Evolutionary conservation across 2,329 filamentous ascomycete species (phyloP).

Genomic region (Fusarium setosum): DNA sequence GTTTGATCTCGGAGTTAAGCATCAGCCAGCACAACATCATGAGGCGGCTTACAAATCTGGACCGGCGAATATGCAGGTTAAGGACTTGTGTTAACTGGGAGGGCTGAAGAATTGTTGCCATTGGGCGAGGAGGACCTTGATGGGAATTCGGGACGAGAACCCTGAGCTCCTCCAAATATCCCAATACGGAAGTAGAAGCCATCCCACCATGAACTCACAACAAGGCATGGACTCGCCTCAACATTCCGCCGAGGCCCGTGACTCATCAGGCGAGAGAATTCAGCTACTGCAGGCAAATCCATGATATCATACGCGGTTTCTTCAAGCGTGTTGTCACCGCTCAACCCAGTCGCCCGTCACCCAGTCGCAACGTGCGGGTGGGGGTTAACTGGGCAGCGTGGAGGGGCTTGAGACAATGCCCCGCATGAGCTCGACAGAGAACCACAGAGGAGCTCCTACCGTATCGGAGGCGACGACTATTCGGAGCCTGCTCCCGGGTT

Average conservation of each 20-base stretch:
- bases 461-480: not conserved
- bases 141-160: too few relatives aligned
- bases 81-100: too few relatives aligned
- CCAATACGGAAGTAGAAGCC: too few relatives aligned
- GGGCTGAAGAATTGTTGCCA: too few relatives aligned
- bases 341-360: not conserved
- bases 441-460: not conserved
- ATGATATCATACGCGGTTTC: not conserved
- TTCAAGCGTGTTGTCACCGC: not conserved
- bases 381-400: not conserved
- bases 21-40: too few relatives aligned
- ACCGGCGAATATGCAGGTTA: too few relatives aligned
- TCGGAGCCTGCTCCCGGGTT: not conserved
- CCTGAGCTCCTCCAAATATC: too few relatives aligned
- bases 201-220: too few relatives aligned
- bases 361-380: not conserved
- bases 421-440: slow-evolving; percentile 19
- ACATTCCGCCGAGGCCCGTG: not conserved
- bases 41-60: too few relatives aligned
- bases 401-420: slow-evolving; percentile 17
- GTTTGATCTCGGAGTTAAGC: too few relatives aligned
- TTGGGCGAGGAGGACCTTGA: too few relatives aligned
- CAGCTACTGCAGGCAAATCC: not conserved
- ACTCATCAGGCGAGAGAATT: not conserved
- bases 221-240: not conserved